A percentile compares a stretch with the other conserved stretches of the same genome.
Evolutionary conservation across 345 rosid genomes (phyloP).

Genomic region (Arabidopsis arenosa): DNA sequence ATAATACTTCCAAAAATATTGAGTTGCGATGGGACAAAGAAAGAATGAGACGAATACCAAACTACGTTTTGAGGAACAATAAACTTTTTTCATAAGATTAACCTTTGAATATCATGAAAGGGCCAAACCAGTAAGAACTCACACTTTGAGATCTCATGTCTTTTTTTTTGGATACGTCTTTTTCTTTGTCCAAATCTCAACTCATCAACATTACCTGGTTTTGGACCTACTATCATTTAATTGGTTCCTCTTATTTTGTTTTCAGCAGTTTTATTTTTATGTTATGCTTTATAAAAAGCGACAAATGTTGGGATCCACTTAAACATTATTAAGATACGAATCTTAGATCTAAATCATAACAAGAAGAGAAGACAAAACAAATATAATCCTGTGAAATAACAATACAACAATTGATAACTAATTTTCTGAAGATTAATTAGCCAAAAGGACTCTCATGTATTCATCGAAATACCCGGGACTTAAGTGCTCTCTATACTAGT

Average conservation of each 20-base stretch:
- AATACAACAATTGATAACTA: background rate
- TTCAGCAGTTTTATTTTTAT: background rate
- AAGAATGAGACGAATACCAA: slow-evolving; percentile 39
- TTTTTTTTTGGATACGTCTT: slow-evolving; percentile 27
- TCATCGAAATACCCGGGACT: background rate
- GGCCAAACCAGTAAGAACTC: slow-evolving; percentile 42
- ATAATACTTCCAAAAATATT: slow-evolving; percentile 23
- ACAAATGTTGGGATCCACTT: slow-evolving; percentile 28
- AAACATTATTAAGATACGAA: slow-evolving; percentile 30
- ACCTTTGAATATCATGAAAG: slow-evolving; percentile 40
- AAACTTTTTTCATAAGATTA: slow-evolving; percentile 28
- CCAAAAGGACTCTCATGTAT: background rate
- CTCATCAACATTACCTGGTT: slow-evolving; percentile 41
- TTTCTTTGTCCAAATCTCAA: slow-evolving; percentile 34
- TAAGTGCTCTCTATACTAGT: background rate
- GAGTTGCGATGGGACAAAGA: slow-evolving; percentile 39
- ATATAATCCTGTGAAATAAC: too few relatives aligned
- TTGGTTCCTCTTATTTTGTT: slow-evolving; percentile 25
- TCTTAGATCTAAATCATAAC: slow-evolving; percentile 16
- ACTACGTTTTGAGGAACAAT: slow-evolving; percentile 23
- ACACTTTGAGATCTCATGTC: slow-evolving; percentile 33
- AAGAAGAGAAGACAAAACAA: slow-evolving; percentile 12
- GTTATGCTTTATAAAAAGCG: slow-evolving; percentile 32
- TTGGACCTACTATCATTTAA: slow-evolving; percentile 30
- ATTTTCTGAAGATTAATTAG: background rate